Evolutionary conservation across 1,139 yeast genomes (phyloP), one percentile per base, ranked within the genome.

Genomic region (Candida mesenterica): DNA sequence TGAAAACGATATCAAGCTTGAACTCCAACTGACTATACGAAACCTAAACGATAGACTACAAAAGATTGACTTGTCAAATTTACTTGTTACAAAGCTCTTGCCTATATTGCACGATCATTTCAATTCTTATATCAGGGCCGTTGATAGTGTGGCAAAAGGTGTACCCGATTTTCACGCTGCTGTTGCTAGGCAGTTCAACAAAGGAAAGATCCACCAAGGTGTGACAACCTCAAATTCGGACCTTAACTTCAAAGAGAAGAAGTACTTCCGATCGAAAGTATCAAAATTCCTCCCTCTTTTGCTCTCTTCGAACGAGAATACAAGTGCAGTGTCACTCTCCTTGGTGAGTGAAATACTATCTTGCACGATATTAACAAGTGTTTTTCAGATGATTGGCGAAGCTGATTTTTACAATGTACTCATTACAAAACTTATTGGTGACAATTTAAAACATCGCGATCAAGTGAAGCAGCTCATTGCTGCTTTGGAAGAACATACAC

Each of bases 401-500:
- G 77, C 92, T 1, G 95, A 88, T 53, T 84, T 79, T 43, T 83
- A 83, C 75, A 90, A 89, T 53, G 72, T 77, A 37, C 53, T 72
- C 34, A 70, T 88, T 14, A 79, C 81, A 5, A 74, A 75, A 36
- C 56, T 75, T 3, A 76, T 86, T 3, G 83, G 88, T 1, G 77
- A 75, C 22, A 75, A 82, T 17, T 65, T 90, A 50, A 80, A 79
- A 43, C 94, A 88, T 49, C 69, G 90, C 42, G 77, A 76, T 27
- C 89, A 86, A 50, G 95, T 89, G 1, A 78, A 82, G 44, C 77
- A 79, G 45, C 68, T 89, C 13, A 65, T 95, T 42, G 78, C 76
- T 13, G 87, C 86, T 0, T 65, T 90, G 31, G 83, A 81, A 43
- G 72, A 78, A 43, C 90, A 85, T 45, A 73, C 87, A 1, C 40